Percentiles rank a stretch among this genome's conserved stretches.
Conservation (phyloP, 495 filamentous ascomycete species). For the Penicillium turbatum region DNA sequence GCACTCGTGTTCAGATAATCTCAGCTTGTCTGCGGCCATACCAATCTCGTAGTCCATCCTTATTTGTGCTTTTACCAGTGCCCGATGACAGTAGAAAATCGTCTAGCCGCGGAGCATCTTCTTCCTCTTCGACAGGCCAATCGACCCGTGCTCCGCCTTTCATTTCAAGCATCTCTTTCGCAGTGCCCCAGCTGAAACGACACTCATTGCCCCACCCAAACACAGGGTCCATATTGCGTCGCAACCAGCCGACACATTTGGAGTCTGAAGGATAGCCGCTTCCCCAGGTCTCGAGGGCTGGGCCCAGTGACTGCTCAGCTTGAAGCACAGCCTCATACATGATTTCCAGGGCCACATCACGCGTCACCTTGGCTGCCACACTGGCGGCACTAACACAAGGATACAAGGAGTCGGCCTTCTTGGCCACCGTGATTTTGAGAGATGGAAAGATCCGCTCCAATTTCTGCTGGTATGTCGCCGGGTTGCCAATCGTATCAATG, state of each 20-base stretch:
- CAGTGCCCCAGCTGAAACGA: conserved; percentile 92
- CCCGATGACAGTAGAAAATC: conserved; percentile 59
- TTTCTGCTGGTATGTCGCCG: conserved; percentile 75
- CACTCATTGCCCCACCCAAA: conserved; percentile 95
- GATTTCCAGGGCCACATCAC: conserved; percentile 81
- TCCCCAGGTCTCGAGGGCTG: conserved; percentile 61
- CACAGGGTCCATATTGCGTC: conserved; percentile 78
- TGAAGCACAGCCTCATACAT: conserved; percentile 52
- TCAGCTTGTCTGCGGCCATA: conserved; percentile 37
- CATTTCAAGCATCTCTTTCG: conserved; percentile 83
- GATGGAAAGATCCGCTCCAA: conserved; percentile 81
- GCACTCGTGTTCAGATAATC: conserved; percentile 21
- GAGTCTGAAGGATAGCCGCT: conserved; percentile 91
- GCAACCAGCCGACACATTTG: conserved; percentile 75
- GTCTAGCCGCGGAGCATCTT: conserved; percentile 58
- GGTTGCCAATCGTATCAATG: conserved; percentile 89
- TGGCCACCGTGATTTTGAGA: conserved; percentile 77
- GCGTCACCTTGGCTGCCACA: conserved; percentile 92
- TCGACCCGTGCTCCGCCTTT: conserved; percentile 65
- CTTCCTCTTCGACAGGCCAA: conserved; percentile 75
- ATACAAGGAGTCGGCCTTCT: conserved; percentile 93
- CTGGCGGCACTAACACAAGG: conserved; percentile 91
- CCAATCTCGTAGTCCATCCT: conserved; percentile 38
- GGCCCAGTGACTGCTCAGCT: conserved; percentile 11
- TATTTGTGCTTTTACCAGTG: conserved; percentile 19